A percentile compares a stretch with the other conserved stretches of the same genome.
Conservation (phyloP, 2,329 filamentous ascomycete species). For the Cladosporium sp. region DNA sequence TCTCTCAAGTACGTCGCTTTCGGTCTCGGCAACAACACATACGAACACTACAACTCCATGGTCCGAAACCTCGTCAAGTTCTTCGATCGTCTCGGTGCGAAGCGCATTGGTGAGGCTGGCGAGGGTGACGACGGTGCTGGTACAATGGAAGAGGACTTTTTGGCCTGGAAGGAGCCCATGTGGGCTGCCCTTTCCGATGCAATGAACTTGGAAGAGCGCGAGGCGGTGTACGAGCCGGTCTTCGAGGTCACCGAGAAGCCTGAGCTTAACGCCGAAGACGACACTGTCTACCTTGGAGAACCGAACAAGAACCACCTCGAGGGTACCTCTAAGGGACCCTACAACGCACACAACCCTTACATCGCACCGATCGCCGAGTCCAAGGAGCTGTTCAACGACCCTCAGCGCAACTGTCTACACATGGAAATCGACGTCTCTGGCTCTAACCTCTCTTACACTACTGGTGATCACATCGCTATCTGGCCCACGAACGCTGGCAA, state of each 20-base stretch:
- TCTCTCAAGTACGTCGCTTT: slow-evolving; percentile 94
- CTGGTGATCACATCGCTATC: slow-evolving; percentile 93
- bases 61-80: slow-evolving; percentile 86
- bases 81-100: slow-evolving; percentile 77
- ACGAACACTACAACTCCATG: slow-evolving; percentile 99
- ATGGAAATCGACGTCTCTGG: slow-evolving; percentile 90
- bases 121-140: slow-evolving; percentile 97
- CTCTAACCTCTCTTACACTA: slow-evolving; percentile 90
- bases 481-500: slow-evolving; percentile 95
- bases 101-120: slow-evolving; percentile 81
- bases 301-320: slow-evolving; percentile 81
- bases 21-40: slow-evolving; percentile 97
- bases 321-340: slow-evolving; percentile 79
- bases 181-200: slow-evolving; percentile 81
- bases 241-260: slow-evolving; percentile 72
- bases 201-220: slow-evolving; percentile 90
- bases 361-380: slow-evolving; percentile 92
- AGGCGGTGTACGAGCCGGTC: slow-evolving; percentile 91
- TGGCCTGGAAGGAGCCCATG: slow-evolving; percentile 99
- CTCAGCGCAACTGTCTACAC: slow-evolving; percentile 92
- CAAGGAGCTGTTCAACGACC: slow-evolving; percentile 83
- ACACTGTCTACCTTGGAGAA: slow-evolving; percentile 89
- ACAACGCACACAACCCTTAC: slow-evolving; percentile 83
- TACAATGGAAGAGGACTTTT: slow-evolving; percentile 99
- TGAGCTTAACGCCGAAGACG: slow-evolving; percentile 71